Conservation (phyloP, 345 rosid genomes). For the Gossypium thurberi region DNA sequence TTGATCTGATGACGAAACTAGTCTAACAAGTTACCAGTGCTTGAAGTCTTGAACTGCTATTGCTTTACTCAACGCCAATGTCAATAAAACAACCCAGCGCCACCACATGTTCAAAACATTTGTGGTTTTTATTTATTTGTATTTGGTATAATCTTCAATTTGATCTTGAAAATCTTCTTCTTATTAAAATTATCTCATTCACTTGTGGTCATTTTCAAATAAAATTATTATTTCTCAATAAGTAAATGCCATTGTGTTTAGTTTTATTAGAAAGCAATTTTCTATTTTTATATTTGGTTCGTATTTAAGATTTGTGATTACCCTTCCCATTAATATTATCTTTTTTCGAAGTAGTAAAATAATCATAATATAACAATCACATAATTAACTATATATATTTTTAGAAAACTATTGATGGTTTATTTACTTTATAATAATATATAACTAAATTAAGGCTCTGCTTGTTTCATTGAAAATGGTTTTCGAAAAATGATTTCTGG, state of each 20-base stretch:
- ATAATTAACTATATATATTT: too few species aligned
- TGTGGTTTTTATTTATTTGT: background rate
- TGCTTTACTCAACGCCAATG: background rate
- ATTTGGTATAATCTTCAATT: background rate
- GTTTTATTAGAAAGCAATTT: background rate
- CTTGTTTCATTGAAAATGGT: too few species aligned
- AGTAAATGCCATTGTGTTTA: background rate
- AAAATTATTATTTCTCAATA: background rate
- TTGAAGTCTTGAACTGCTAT: background rate
- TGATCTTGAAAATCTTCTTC: background rate
- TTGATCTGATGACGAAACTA: slow-evolving; percentile 27
- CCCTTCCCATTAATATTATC: too few species aligned
- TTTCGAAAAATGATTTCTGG: too few species aligned
- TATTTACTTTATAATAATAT: too few species aligned
- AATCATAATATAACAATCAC: too few species aligned
- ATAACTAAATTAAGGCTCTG: too few species aligned
- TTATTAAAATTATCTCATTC: background rate
- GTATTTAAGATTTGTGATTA: too few species aligned
- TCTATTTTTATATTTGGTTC: too few species aligned
- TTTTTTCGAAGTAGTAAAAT: too few species aligned
- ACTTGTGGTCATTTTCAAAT: background rate
- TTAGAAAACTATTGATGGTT: too few species aligned
- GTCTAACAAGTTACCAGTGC: background rate
- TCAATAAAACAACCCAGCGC: background rate
- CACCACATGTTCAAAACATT: background rate